A percentile compares a stretch with the other conserved stretches of the same genome.
phyloP scores from a whole-genome alignment of 2,329 filamentous ascomycete species.

The Bipolaris zeicola region DNA sequence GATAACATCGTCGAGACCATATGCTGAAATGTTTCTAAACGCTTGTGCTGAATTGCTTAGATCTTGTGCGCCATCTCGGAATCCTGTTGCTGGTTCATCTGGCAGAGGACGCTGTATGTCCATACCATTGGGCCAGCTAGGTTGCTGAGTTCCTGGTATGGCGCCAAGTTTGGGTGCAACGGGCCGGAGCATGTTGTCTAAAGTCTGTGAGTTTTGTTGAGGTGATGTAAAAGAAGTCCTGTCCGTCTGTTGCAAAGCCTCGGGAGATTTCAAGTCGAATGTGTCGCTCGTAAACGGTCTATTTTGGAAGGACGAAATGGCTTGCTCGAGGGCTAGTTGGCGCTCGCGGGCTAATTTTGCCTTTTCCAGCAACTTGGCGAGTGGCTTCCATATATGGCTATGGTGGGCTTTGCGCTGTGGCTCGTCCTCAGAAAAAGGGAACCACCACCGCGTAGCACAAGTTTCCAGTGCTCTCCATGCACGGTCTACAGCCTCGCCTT shows the following conservation, averaged over 20 bases:
- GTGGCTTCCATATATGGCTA: slow-evolving; percentile 67
- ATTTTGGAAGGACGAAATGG: slow-evolving; percentile 33
- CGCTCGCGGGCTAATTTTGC: slow-evolving; percentile 60
- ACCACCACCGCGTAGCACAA: slow-evolving; percentile 52
- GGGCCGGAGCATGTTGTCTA: slow-evolving; percentile 41
- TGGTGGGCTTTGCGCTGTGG: slow-evolving; percentile 40
- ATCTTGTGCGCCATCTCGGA: neutral
- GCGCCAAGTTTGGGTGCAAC: slow-evolving; percentile 37
- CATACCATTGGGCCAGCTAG: slow-evolving; percentile 27
- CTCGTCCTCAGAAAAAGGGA: slow-evolving; percentile 32
- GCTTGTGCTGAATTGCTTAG: slow-evolving; percentile 14
- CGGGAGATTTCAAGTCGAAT: neutral
- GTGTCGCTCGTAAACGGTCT: slow-evolving; percentile 26
- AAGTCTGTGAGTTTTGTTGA: slow-evolving; percentile 29
- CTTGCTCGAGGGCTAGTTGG: slow-evolving; percentile 53
- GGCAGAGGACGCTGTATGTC: slow-evolving; percentile 6
- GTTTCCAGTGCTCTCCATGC: slow-evolving; percentile 64
- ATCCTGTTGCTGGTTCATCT: neutral
- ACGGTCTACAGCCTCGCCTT: slow-evolving; percentile 62
- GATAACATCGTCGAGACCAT: slow-evolving; percentile 38
- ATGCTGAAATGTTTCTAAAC: slow-evolving; percentile 28
- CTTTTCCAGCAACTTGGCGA: slow-evolving; percentile 65
- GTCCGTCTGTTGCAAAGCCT: slow-evolving; percentile 17
- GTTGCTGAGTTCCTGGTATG: slow-evolving; percentile 19
- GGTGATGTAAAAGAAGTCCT: slow-evolving; percentile 13